Evolutionary conservation across 768 basidiomycete genomes (phyloP), one percentile per base, ranked within the genome.

Genomic region (Hericium rajendrae): DNA sequence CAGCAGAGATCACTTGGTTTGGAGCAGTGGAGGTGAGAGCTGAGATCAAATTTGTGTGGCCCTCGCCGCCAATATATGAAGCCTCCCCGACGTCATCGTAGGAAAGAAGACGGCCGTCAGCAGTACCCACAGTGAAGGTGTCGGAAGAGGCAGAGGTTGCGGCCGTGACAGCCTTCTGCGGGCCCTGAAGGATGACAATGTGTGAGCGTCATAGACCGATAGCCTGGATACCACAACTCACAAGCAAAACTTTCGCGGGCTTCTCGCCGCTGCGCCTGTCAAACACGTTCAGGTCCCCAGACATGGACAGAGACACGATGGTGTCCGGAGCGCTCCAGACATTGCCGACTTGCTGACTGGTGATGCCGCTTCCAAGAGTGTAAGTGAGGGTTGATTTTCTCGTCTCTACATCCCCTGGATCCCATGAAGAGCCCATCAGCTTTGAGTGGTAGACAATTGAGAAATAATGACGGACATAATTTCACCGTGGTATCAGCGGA

Each of bases 401-500:
- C 0, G 84, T 77, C 64, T 86, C 81, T 0, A 86, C 82, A 63
- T 97, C 92, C 94, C 92, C 91, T 93, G 51, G 20, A 3, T 20
- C 9, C 20, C 6, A 18, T 11, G 2, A 1, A 26, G 40, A 8
- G 22, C 6, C 4, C 18, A 38, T n/a, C 37, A 28, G 24, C 51
- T 38, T 54, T 13, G 51, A n/a, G 6, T 28, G 50, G 22, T 28
- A 26, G 15, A 54, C 4, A 46, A 38, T 13, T 38, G 20, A 40
- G 38, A 37, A 37, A 55, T 38, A 53, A 6, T 52, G 20, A 55
- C 53, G 63, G 67, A 91, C 94, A 97, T 3, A 95, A 71, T 65
- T 90, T 91, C 54, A 94, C 91, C 2, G 88, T 87, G 58, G 87
- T 80, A 67, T 97, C 94, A 15, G 86, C 88, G 2, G 91, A 86